A percentile compares a stretch with the other conserved stretches of the same genome.
phyloP scores from a whole-genome alignment of 1,284 basidiomycete genomes.

The Cutaneotrichosporon dermatis region DNA sequence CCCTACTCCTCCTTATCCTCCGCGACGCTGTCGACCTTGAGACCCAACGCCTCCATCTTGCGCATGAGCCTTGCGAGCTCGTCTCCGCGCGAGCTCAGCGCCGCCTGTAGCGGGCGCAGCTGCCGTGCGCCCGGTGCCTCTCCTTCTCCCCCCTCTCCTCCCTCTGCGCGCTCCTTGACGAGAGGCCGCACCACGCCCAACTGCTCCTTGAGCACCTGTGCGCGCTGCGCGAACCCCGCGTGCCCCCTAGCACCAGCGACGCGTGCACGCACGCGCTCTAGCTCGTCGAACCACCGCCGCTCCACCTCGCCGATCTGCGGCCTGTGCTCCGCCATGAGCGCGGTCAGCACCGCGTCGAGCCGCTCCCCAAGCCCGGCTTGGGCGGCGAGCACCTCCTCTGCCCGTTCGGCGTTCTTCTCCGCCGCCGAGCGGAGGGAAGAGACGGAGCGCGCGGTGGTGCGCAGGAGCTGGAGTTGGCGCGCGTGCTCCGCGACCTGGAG shows the following conservation, averaged over 20 bases:
- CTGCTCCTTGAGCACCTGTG: conserved; percentile 30
- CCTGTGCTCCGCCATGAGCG: conserved; percentile 71
- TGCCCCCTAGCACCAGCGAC: conserved; percentile 46
- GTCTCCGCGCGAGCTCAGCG: conserved; percentile 23
- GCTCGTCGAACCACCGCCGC: conserved; percentile 87
- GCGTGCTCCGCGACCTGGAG: conserved; percentile 70
- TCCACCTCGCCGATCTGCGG: conserved; percentile 81
- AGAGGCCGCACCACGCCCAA: conserved; percentile 23
- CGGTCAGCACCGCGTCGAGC: conserved; percentile 68
- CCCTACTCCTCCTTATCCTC: conserved; percentile 3
- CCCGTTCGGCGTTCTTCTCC: conserved; percentile 7
- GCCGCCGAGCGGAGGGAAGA: conserved; percentile 16
- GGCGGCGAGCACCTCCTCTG: conserved; percentile 51
- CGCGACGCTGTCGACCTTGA: conserved; percentile 26
- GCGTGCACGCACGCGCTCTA: conserved; percentile 72
- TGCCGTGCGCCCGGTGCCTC: conserved; percentile 14
- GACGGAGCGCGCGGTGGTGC: conserved; percentile 53
- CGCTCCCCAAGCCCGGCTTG: conserved; percentile 64
- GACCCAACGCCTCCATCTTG: conserved; percentile 33
- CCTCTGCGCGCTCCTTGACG: background rate
- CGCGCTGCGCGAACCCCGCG: conserved; percentile 20
- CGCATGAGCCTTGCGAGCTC: conserved; percentile 37
- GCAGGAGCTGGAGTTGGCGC: conserved; percentile 56
- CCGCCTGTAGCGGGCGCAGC: conserved; percentile 32
- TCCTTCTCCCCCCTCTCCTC: conserved; percentile 2